A percentile compares a stretch with the other conserved stretches of the same genome.
Conservation (phyloP, 1,139 yeast genomes). For the Candida sojae region DNA sequence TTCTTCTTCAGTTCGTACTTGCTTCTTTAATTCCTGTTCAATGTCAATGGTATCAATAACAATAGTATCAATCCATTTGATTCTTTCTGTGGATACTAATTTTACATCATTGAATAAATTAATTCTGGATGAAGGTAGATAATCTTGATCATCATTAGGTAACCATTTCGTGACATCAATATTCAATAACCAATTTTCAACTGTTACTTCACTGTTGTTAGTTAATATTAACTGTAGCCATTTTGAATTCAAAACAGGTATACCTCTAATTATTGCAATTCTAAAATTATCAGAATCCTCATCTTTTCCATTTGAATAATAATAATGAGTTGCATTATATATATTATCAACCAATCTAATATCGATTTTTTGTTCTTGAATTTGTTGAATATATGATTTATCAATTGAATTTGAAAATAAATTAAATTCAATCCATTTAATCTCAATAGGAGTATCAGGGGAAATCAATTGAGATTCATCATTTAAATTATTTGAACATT, state of each 20-base stretch:
- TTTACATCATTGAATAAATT: slow-evolving; percentile 15
- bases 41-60: slow-evolving; percentile 11
- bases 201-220: slow-evolving; percentile 14
- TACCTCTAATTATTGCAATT: slow-evolving; percentile 26
- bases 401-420: slow-evolving; percentile 11
- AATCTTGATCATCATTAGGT: slow-evolving; percentile 17
- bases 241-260: slow-evolving; percentile 25
- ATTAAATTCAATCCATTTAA: slow-evolving; percentile 28
- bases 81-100: slow-evolving; percentile 11
- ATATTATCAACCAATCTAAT: slow-evolving; percentile 23
- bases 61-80: slow-evolving; percentile 11
- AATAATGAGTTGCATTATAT: slow-evolving; percentile 26
- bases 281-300: slow-evolving; percentile 16
- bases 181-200: slow-evolving; percentile 24
- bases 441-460: slow-evolving; percentile 16
- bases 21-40: slow-evolving; percentile 19
- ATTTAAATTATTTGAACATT: slow-evolving; percentile 14
- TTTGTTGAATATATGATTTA: neutral
- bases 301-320: slow-evolving; percentile 7
- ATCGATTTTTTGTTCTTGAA: slow-evolving; percentile 18
- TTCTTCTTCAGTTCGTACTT: slow-evolving; percentile 4
- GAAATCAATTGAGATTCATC: neutral
- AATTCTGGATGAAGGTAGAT: slow-evolving; percentile 19
- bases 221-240: slow-evolving; percentile 24
- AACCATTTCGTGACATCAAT: slow-evolving; percentile 17